Evolutionary conservation across 192 early-diverging fungal species (phyloP).

Genomic region (Coemansia javaensis): DNA sequence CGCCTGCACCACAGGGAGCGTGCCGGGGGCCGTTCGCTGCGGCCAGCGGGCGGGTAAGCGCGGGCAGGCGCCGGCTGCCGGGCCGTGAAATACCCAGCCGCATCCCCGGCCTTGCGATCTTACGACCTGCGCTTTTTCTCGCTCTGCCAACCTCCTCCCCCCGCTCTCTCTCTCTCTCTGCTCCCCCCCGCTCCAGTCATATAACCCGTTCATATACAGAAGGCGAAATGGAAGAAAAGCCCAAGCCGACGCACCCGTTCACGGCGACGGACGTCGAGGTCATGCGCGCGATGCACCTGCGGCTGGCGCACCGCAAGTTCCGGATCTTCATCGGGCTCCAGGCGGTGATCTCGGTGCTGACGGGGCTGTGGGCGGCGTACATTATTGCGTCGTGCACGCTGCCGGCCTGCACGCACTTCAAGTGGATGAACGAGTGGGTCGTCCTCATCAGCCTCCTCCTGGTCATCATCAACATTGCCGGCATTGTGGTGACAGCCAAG

Average conservation of each 20-base stretch:
- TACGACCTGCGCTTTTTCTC: too few relatives aligned
- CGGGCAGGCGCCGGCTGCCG: too few relatives aligned
- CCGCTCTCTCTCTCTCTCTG: too few relatives aligned
- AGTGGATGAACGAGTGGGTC: slow-evolving; percentile 45
- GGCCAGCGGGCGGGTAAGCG: too few relatives aligned
- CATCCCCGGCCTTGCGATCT: too few relatives aligned
- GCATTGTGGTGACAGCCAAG: slow-evolving; percentile 31
- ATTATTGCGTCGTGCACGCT: slow-evolving; percentile 17
- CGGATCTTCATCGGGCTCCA: slow-evolving; percentile 27
- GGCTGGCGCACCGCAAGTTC: slow-evolving; percentile 39
- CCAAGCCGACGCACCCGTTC: slow-evolving; percentile 44
- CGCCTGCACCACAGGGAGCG: too few relatives aligned
- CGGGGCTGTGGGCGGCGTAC: slow-evolving; percentile 31
- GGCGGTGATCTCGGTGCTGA: slow-evolving; percentile 20
- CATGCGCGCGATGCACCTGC: slow-evolving; percentile 49
- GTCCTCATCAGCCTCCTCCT: slow-evolving; percentile 35
- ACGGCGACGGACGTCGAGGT: slow-evolving; percentile 45
- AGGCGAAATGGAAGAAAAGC: too few relatives aligned
- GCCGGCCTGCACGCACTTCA: slow-evolving; percentile 8
- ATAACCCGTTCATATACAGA: not conserved
- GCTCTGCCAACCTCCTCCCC: too few relatives aligned
- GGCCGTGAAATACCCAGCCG: too few relatives aligned
- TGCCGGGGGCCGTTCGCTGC: too few relatives aligned
- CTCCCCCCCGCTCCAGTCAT: not conserved
- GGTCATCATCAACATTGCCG: slow-evolving; percentile 22